Percentiles rank a stretch among this genome's conserved stretches.
phyloP scores from a whole-genome alignment of 176 grass and related monocot species.

The Chloris gayana region DNA sequence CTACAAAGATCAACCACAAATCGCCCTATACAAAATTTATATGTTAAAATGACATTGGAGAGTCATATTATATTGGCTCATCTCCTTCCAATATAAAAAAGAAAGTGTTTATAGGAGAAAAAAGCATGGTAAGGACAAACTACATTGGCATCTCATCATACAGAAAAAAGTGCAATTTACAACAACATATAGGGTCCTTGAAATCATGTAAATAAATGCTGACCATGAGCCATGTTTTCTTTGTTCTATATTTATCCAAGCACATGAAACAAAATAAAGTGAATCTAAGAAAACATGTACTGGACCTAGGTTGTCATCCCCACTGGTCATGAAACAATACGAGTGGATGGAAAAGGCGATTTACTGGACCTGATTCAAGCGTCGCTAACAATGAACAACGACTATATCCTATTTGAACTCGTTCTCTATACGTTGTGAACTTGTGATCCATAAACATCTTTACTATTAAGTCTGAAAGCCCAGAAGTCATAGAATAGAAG shows the following conservation, averaged over 20 bases:
- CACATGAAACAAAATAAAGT: conserved; percentile 20
- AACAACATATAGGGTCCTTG: neutral
- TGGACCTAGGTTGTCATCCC: neutral
- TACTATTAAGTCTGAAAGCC: neutral
- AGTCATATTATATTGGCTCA: neutral
- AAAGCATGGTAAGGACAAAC: neutral
- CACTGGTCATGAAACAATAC: conserved; percentile 8
- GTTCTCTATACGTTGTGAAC: neutral
- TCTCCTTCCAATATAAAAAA: neutral
- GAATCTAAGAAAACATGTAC: conserved; percentile 4
- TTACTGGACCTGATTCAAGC: neutral
- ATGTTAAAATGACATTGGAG: neutral
- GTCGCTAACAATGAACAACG: neutral
- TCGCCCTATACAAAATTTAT: neutral
- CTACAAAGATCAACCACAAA: conserved; percentile 12
- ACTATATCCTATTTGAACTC: neutral
- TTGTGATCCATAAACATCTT: conserved; percentile 2
- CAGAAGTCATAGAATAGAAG: neutral
- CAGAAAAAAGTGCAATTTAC: neutral
- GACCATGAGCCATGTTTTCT: neutral
- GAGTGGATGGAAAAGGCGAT: neutral
- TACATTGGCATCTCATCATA: conserved; percentile 11
- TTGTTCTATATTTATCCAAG: neutral
- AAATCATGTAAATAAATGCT: conserved; percentile 14
- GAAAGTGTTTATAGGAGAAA: neutral